Evolutionary conservation across 257 asterid genomes (phyloP), one percentile per base, ranked within the genome.

Genomic region (Nicotiana tomentosiformis): DNA sequence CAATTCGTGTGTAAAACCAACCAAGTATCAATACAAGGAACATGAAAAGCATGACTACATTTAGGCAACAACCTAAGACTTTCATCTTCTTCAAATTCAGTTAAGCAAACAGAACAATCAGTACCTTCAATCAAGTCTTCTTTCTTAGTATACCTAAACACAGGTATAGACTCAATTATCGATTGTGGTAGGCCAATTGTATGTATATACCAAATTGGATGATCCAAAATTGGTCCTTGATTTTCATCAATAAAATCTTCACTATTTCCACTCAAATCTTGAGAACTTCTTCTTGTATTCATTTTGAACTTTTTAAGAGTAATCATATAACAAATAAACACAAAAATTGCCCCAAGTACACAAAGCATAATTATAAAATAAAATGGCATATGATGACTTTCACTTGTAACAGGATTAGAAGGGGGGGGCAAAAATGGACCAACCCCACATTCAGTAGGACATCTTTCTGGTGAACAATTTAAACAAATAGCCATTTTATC

Each of bases 11-110:
- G 98, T 9, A 97, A 90, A 37, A 89, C 84, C 5, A 95, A 51
- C 98, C 98, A 95, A 26, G 92, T 90, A 81, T 95, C 98, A 29
- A 95, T 90, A 78, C 98, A 95, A 26, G 57, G 29, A 10, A 87
- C 77, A 69, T 95, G 98, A 86, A 95, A 95, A 77, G 97, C 96
- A 60, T 95, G 98, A 83, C 90, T 88, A 74, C 98, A 95, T 82
- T 93, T 95, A 1, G 98, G 98, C 89, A 95, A 74, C 66, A 93
- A 89, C 86, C 98, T 82, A 23, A 93, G 91, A 5, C 15, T 77
- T 81, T 93, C 98, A 56, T 88, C 85, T 61, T 92, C 96, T 81
- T 85, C 82, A 85, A 95, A 95, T 60, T 93, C 98, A 78, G 74
- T 89, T 82, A 95, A 81, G 23, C 98, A 95, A 70, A 95, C 91